phyloP scores from a whole-genome alignment of 139 green algal species.

The Pedinophyceae sp. region DNA sequence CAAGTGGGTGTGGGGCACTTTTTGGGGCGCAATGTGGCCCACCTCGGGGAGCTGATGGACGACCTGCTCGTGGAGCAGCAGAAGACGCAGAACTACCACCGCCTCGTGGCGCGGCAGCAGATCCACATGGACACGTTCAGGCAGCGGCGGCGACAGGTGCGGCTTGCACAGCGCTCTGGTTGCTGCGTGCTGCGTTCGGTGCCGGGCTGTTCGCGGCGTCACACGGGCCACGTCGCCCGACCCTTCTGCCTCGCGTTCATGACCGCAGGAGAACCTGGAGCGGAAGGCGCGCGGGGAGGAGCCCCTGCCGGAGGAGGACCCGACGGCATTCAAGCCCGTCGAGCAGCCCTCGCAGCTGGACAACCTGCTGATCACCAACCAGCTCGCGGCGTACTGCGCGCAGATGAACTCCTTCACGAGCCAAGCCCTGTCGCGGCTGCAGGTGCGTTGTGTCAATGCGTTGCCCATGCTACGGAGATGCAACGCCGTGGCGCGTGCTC shows the following conservation, averaged over 20 bases:
- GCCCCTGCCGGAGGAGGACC: conserved; percentile 86
- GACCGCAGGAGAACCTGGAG: conserved; percentile 76
- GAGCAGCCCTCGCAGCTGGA: conserved; percentile 79
- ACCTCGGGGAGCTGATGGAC: conserved; percentile 84
- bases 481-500: too few relatives aligned
- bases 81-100: conserved; percentile 22
- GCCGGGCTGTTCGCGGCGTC: background rate
- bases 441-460: background rate
- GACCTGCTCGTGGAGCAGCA: conserved; percentile 60
- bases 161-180: background rate
- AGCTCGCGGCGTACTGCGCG: conserved; percentile 29
- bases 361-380: conserved; percentile 59
- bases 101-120: conserved; percentile 8
- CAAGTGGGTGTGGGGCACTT: conserved; percentile 49
- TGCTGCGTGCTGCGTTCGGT: too few relatives aligned
- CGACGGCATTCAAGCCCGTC: conserved; percentile 64
- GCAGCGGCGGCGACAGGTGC: conserved; percentile 43
- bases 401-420: conserved; percentile 18
- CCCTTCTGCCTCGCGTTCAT: background rate
- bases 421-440: background rate
- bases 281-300: conserved; percentile 67
- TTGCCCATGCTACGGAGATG: conserved; percentile 16
- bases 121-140: conserved; percentile 48
- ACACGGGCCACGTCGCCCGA: background rate
- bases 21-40: conserved; percentile 76